phyloP scores from a whole-genome alignment of 2,329 filamentous ascomycete species.

The Alternaria conjuncta region DNA sequence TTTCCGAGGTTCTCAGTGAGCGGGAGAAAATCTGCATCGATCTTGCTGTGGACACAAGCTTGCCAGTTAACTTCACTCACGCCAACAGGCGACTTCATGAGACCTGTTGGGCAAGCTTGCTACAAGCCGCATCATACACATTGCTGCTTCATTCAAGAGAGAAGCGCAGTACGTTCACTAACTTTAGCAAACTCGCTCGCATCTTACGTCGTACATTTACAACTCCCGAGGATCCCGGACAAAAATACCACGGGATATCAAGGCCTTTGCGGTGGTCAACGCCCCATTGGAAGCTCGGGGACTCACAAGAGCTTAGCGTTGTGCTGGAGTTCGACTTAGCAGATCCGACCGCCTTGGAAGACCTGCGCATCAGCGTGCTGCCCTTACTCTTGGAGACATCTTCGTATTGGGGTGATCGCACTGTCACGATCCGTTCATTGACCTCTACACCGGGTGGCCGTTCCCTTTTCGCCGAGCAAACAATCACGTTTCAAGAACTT shows the following conservation, averaged over 20 bases:
- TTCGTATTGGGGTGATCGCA: background rate
- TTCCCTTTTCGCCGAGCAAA: background rate
- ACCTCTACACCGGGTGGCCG: background rate
- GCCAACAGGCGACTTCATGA: background rate
- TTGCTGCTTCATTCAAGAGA: background rate
- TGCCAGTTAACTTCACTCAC: background rate
- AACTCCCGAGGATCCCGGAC: background rate
- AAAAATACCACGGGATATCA: background rate
- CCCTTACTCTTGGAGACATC: background rate
- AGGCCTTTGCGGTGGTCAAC: background rate
- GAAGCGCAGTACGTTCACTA: background rate
- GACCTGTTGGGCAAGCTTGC: background rate
- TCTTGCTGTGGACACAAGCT: background rate
- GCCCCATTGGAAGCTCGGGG: background rate
- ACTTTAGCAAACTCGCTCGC: background rate
- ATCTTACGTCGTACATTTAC: background rate
- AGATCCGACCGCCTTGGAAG: background rate
- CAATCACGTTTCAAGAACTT: background rate
- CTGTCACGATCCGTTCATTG: background rate
- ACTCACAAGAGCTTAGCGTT: background rate
- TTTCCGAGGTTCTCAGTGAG: background rate
- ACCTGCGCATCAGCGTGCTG: background rate
- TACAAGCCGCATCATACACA: background rate
- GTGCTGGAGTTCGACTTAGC: background rate
- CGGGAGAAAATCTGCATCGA: background rate